A percentile compares a stretch with the other conserved stretches of the same genome.
Conservation (phyloP, 805 yeast genomes). For the Yarrowia porcina region DNA sequence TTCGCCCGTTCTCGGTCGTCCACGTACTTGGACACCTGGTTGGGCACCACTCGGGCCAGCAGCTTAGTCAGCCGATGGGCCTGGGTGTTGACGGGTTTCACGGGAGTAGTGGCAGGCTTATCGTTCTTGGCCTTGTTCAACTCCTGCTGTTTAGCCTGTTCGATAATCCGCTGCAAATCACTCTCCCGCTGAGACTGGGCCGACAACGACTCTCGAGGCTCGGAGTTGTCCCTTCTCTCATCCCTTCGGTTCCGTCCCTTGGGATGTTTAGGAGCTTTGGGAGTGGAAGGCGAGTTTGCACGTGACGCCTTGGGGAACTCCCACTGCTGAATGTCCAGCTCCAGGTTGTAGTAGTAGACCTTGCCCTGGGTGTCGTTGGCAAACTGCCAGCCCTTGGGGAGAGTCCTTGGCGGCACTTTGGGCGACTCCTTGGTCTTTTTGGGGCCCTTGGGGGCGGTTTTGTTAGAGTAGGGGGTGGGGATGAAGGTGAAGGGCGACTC, state of each 20-base stretch:
- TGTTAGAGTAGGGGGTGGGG: constrained; percentile 23
- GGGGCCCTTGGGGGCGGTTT: constrained; percentile 29
- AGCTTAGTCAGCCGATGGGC: constrained; percentile 32
- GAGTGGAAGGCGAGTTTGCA: background rate
- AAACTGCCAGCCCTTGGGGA: constrained; percentile 9
- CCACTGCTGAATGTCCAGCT: constrained; percentile 13
- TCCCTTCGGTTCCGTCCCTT: constrained; percentile 32
- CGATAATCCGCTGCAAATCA: constrained; percentile 42
- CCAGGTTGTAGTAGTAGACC: constrained; percentile 18
- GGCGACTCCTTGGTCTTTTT: constrained; percentile 24
- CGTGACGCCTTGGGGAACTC: constrained; percentile 22
- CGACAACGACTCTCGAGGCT: constrained; percentile 27
- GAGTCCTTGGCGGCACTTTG: background rate
- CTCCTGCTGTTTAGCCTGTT: constrained; percentile 35
- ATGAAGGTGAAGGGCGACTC: constrained; percentile 32
- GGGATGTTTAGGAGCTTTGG: constrained; percentile 35
- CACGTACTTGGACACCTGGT: constrained; percentile 64
- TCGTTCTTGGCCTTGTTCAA: background rate
- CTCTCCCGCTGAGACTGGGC: constrained; percentile 29
- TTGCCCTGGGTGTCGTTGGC: constrained; percentile 6
- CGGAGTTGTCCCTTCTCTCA: constrained; percentile 29
- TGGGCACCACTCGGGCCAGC: constrained; percentile 78
- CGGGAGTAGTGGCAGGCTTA: background rate
- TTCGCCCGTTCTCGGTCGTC: constrained; percentile 66
- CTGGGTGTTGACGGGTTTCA: constrained; percentile 28